Base-by-base conservation (phyloP, 768 basidiomycete species). In the Russula emetica region DNA sequence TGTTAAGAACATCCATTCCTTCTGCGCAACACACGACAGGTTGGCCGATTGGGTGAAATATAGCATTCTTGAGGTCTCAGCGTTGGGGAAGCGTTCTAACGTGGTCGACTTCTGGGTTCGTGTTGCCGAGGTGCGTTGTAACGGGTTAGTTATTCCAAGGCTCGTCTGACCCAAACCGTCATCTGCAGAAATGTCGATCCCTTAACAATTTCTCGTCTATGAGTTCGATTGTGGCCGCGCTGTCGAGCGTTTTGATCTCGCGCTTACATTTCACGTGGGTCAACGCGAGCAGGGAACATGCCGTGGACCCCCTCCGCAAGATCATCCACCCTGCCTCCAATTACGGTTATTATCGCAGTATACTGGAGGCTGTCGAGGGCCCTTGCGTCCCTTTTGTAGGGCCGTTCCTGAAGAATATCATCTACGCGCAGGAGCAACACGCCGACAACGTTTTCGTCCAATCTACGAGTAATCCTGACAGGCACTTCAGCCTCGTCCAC, bases 51-150 rank as follows among this genome's bases (percentile, higher is more conserved):
- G 88, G 87, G 86, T 90, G 22, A 86, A 84, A 70, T 73, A 73
- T 40, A 88, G 83, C 69, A 78, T 89, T 45, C 72, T 91, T 42
- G 79, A 73, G 55, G 76, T 78, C 55, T 81, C 85, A 9, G 74
- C 74, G 5, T 72, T 85, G 61, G 78, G 77, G 16, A 83, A 79
- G 69, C 77, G 87, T 50, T 80, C 84, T 9, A 80, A 85, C 60
- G 80, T 78, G 18, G 74, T 88, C 42, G 86, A 88, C 63, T 82
- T 85, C 70, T 91, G 88, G 88, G 85, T 90, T 67, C 85, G 82
- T 70, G 85, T 89, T 22, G 87, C 89, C 9, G 87, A 91, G 81
- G 89, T 88, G 68, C 69, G 81, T 72, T 22, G 24, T 40, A n/a
- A 45, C n/a, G 38, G 28, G 26, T 13, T n/a, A 20, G 4, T n/a